A percentile compares a stretch with the other conserved stretches of the same genome.
phyloP scores from a whole-genome alignment of 805 yeast genomes.

The Saturnispora dispora region DNA sequence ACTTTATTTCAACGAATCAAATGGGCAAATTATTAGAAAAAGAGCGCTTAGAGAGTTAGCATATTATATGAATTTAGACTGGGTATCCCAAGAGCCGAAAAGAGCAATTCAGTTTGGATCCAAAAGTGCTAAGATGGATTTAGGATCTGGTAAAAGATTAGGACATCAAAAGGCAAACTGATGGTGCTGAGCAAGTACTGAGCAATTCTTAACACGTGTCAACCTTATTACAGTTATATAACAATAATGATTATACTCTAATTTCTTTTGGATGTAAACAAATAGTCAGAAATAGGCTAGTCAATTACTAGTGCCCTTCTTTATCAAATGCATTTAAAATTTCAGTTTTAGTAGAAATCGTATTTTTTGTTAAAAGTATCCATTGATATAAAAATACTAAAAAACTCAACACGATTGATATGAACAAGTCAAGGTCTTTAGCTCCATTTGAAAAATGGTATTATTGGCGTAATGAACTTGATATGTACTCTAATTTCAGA shows the following conservation, averaged over 20 bases:
- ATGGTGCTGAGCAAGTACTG: not conserved
- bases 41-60: slow-evolving; percentile 59
- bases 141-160: slow-evolving; percentile 62
- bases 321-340: not conserved
- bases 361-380: not conserved
- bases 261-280: not conserved
- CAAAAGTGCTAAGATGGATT: slow-evolving; percentile 85
- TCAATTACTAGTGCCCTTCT: not conserved
- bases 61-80: slow-evolving; percentile 25
- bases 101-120: slow-evolving; percentile 98
- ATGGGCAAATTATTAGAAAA: slow-evolving; percentile 37
- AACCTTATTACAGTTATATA: not conserved
- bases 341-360: not conserved
- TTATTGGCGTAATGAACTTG: slow-evolving; percentile 12
- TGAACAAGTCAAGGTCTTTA: slow-evolving; percentile 6
- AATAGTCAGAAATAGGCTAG: not conserved
- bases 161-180: slow-evolving; percentile 53
- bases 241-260: not conserved
- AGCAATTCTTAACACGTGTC: slow-evolving; percentile 2
- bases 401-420: not conserved
- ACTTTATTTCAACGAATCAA: slow-evolving; percentile 28
- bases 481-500: slow-evolving; percentile 12
- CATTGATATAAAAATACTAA: not conserved
- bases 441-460: slow-evolving; percentile 12
- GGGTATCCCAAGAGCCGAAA: slow-evolving; percentile 68